Base-by-base conservation (phyloP, 768 basidiomycete species). In the Suillus weaverae region DNA sequence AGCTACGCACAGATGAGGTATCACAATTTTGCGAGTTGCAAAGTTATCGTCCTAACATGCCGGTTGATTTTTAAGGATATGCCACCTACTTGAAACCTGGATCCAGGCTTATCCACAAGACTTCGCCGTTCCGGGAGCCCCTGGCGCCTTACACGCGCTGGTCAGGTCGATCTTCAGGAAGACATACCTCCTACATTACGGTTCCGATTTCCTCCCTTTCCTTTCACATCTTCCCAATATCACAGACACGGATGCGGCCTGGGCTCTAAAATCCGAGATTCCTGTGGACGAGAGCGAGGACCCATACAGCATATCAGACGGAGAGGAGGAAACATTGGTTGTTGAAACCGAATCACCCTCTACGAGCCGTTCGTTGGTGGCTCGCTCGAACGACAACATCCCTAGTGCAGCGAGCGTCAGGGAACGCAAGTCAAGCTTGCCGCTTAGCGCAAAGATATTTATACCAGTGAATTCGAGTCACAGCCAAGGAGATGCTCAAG, bases 1-100 rank as follows among this genome's bases (percentile, higher is more conserved):
- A 90, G 88, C 70, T 94, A 89, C 76, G 92, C 91, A 8, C 93
- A 95, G 73, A 92, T 94, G 91, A 86, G 89, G 93, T 92, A 69
- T 53, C 74, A 62, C 30, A 18, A 38, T 26, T 50, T 51, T 68
- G 5, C 7, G 26, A 32, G 36, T 10, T 14, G 48, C 35, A 32
- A 57, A 69, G 66, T n/a, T 32, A 41, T 39, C 51, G 33, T 61
- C 56, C 62, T 62, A 63, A 55, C 56, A 43, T 62, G 39, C 22
- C 55, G 57, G 6, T 39, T 43, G 18, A 33, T 50, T 50, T 50
- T 55, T 6, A 35, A 95, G 93, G 73, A 91, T 95, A 64, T 95
- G 92, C 68, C 84, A 88, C 68, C 78, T 94, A 16, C 81, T 95
- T 13, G 88, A 91, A 73, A 81, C 84, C 35, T 95, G 93, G 93